Conservation (phyloP, 768 basidiomycete genomes). For the Hortiboletus campestris region DNA sequence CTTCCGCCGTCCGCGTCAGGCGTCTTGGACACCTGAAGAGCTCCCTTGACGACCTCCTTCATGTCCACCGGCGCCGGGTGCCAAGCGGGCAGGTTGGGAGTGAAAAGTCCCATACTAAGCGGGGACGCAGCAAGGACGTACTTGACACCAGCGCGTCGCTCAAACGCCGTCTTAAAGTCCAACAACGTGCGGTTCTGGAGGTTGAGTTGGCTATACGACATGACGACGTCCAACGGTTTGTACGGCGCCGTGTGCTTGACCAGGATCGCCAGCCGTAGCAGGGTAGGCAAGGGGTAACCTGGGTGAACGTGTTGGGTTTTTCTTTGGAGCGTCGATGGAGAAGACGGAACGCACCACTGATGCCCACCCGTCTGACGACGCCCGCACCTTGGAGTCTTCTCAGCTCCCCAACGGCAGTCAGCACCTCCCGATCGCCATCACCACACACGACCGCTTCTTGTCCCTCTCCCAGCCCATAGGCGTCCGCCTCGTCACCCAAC, state of each 20-base stretch:
- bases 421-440: constrained; percentile 67
- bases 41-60: constrained; percentile 41
- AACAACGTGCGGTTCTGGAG: constrained; percentile 67
- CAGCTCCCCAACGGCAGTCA: constrained; percentile 66
- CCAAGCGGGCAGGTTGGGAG: constrained; percentile 59
- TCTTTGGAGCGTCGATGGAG: background rate
- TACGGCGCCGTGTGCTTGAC: constrained; percentile 64
- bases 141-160: constrained; percentile 58
- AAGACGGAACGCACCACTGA: constrained; percentile 55
- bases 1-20: constrained; percentile 44
- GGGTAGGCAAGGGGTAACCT: constrained; percentile 81
- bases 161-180: constrained; percentile 55
- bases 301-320: background rate
- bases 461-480: constrained; percentile 64
- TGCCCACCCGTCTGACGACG: constrained; percentile 68
- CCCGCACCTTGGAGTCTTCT: constrained; percentile 71
- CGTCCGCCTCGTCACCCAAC: constrained; percentile 48
- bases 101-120: constrained; percentile 80
- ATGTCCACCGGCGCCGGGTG: constrained; percentile 68
- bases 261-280: constrained; percentile 80
- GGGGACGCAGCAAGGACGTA: constrained; percentile 81
- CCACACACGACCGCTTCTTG: constrained; percentile 58
- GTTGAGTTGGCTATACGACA: constrained; percentile 80
- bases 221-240: constrained; percentile 71
- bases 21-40: constrained; percentile 29